Evolutionary conservation across 2,329 filamentous ascomycete genomes (phyloP), one percentile per base, ranked within the genome.

Genomic region (Huntiella savannae): DNA sequence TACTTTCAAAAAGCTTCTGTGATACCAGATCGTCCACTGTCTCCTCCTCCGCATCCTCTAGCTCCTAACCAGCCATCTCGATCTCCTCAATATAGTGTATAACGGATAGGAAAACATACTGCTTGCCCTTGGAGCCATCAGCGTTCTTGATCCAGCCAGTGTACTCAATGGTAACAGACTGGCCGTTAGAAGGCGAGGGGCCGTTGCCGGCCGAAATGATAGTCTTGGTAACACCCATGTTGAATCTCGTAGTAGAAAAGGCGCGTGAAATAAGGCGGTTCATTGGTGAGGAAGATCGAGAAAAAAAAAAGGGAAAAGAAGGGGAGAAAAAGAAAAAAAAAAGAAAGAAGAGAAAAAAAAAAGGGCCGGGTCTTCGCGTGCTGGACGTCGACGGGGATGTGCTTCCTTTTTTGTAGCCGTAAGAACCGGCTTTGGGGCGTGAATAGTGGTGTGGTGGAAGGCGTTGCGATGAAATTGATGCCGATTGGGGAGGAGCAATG

Each of bases 131-230:
- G 57, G 73, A 68, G 49, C 75, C 68, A 52, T 58, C 63, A 16
- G 66, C 57, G 57, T 92, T 79, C 64, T 80, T 82, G 52, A 96
- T 71, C 65, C 69, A 94, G 56, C 91, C 91, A 37, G 81, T 91
- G 71, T 96, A 96, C 65, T 91, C 76, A 59, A 96, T 93, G 58
- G 73, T 75, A 57, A 96, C 83, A 19, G 65, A 74, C 60, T 95
- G 77, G 53, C 83, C 81, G 12, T 58, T 56, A 53, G 63, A 58
- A 49, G 88, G 82, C 53, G 63, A 67, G 56, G 75, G 60, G 48
- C 70, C 69, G 56, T 71, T 70, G 57, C 88, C 87, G 52, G 71
- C 62, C 33, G 63, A 58, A 55, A 78, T 60, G 52, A 73, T 62
- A 43, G 69, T 71, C 69, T 85, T 92, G 50, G 67, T 71, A 57